Base-by-base conservation (phyloP, 768 basidiomycete species). In the Auricularia cornea region DNA sequence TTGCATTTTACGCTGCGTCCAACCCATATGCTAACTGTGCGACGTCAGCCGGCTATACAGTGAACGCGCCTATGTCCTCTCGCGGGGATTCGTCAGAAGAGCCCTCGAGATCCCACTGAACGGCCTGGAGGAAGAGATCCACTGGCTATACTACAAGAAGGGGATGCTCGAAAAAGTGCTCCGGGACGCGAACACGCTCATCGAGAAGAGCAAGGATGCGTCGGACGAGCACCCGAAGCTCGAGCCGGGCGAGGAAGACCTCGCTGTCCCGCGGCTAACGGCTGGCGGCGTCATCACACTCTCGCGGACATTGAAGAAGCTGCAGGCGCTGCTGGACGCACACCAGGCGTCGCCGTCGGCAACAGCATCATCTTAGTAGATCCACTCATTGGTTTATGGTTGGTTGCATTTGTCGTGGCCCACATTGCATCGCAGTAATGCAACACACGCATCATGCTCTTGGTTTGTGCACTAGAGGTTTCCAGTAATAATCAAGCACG, bases 31-130 rank as follows among this genome's bases (percentile, higher is more conserved):
- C 57, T 60, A 23, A 48, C 56, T n/a, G 26, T n/a, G 11, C 10
- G 3, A 29, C 10, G 61, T n/a, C 69, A 94, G 93, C 69, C 92
- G 94, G 52, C 74, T 96, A 14, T 96, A 97, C 77, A 94, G 82
- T 72, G 94, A 97, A 75, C 94, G 94, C 72, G 93, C 92, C 3
- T 95, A 90, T 68, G 91, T 95, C 41, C 80, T 96, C 44, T 93
- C 94, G 12, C 83, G 94, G 32, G 90, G 88, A 8, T 97, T 96
- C 71, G 86, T 95, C 59, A 87, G 89, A n/a, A 87, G 90, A 20
- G 94, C 94, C 14, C 83, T 95, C 31, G 90, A 92, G 75, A 78
- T 87, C 30, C 91, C 92, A 26, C 82, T 86, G 3, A 81, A 84
- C 40, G 83, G 85, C 8, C 75, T 97, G 30, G 87, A 88, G 64